These are phyloP conservation scores for Scheffersomyces quercinus DNA, from an alignment of 1,139 yeast species.

Conservation along the genomic window DNA sequence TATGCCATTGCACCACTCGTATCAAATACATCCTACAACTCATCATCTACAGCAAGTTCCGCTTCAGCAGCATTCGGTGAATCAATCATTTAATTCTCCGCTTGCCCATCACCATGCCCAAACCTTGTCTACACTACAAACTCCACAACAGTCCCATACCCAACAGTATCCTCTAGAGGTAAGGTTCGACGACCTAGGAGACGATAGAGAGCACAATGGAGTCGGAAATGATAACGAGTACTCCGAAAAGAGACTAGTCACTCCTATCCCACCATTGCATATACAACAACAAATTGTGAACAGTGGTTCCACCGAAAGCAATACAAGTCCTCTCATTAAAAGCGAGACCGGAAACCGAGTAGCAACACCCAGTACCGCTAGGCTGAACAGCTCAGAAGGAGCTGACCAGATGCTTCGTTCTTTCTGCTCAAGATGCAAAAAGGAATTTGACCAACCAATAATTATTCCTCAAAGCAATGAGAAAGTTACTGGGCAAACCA, in stretches of 20 bases:
- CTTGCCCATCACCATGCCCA: slow-evolving; percentile 4
- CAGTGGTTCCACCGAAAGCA: slow-evolving; percentile 8
- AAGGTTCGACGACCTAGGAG: slow-evolving; percentile 3
- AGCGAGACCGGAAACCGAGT: slow-evolving; percentile 13
- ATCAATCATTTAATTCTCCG: not conserved
- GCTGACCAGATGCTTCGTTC: slow-evolving; percentile 13
- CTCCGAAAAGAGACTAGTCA: slow-evolving; percentile 28
- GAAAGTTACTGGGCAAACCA: slow-evolving; percentile 17
- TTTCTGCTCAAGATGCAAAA: slow-evolving; percentile 59
- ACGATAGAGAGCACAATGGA: not conserved
- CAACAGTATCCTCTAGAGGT: slow-evolving; percentile 3
- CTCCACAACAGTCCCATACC: slow-evolving; percentile 4
- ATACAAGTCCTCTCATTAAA: not conserved
- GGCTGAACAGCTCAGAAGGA: slow-evolving; percentile 8
- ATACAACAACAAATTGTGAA: slow-evolving; percentile 44
- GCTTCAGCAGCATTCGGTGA: not conserved
- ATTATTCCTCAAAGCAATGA: slow-evolving; percentile 34
- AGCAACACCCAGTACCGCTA: slow-evolving; percentile 6
- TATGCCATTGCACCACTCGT: slow-evolving; percentile 10
- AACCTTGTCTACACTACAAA: slow-evolving; percentile 4
- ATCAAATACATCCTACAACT: slow-evolving; percentile 9
- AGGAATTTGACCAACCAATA: slow-evolving; percentile 51
- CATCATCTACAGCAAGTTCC: slow-evolving; percentile 11
- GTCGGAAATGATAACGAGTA: slow-evolving; percentile 8
- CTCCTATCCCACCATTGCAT: slow-evolving; percentile 50